These are phyloP conservation scores for Lachancea sp. DNA, from an alignment of 805 yeast genomes.

Conservation along the genomic window DNA sequence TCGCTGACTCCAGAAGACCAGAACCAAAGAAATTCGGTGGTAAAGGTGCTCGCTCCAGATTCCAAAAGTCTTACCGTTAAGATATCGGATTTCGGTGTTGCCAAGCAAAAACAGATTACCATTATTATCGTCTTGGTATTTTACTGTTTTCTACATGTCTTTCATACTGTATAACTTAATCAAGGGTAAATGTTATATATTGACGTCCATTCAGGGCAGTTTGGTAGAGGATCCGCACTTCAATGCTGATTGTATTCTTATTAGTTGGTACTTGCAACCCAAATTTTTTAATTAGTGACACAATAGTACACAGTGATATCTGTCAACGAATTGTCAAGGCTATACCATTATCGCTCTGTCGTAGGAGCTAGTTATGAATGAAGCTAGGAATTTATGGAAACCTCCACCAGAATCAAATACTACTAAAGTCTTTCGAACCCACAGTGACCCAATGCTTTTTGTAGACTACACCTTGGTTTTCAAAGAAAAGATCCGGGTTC, in stretches of 20 bases:
- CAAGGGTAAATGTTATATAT: conserved; percentile 27
- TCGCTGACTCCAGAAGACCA: conserved; percentile 99
- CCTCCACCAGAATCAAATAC: no score
- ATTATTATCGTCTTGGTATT: conserved; percentile 9
- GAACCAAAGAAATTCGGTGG: conserved; percentile 99
- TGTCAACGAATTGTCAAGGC: no score
- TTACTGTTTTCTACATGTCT: conserved; percentile 14
- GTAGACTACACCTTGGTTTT: no score
- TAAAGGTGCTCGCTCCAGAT: conserved; percentile 99
- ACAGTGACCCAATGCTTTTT: no score
- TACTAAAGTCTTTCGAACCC: no score
- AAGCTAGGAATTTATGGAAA: no score
- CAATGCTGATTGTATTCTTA: not conserved
- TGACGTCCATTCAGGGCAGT: not conserved
- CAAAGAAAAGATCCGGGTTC: no score
- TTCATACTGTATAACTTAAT: conserved; percentile 31
- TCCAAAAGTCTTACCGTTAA: conserved; percentile 99
- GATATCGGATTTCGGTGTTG: conserved; percentile 9
- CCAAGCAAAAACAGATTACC: conserved; percentile 10
- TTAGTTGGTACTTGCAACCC: not conserved
- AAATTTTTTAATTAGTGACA: not conserved
- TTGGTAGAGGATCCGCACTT: not conserved
- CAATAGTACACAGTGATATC: no score
- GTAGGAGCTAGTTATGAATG: no score
- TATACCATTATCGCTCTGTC: no score